These are phyloP conservation scores for Alternaria ventricosa DNA, from an alignment of 2,329 filamentous ascomycete genomes.

Conservation along the genomic window DNA sequence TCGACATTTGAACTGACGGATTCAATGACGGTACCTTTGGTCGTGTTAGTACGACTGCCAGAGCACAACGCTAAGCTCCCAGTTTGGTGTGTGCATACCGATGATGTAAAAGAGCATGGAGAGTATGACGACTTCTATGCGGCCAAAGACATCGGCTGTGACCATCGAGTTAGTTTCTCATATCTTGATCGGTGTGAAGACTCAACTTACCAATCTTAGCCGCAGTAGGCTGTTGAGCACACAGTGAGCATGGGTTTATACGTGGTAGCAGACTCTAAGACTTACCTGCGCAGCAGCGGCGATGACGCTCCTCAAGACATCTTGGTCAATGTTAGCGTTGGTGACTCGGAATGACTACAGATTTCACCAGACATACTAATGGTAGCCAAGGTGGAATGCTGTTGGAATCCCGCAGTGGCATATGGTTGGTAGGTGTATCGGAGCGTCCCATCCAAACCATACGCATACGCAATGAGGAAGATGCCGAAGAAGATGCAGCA, in stretches of 20 bases:
- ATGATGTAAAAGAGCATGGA: slow-evolving; percentile 64
- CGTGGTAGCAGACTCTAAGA: not conserved
- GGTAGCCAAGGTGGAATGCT: slow-evolving; percentile 61
- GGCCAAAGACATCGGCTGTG: slow-evolving; percentile 63
- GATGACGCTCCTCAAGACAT: slow-evolving; percentile 64
- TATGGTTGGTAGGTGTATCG: slow-evolving; percentile 57
- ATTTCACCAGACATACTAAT: slow-evolving; percentile 47
- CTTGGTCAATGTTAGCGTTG: not conserved
- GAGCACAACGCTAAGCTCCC: not conserved
- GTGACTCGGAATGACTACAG: not conserved
- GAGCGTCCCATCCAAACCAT: slow-evolving; percentile 61
- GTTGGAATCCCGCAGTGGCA: slow-evolving; percentile 59
- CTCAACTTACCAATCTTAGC: slow-evolving; percentile 60
- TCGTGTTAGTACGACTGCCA: not conserved
- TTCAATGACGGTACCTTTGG: slow-evolving; percentile 60
- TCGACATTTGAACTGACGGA: slow-evolving; percentile 57
- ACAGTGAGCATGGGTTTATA: not conserved
- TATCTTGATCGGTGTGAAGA: not conserved
- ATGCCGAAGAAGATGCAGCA: slow-evolving; percentile 65
- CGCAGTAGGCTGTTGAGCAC: slow-evolving; percentile 52
- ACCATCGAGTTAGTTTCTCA: not conserved
- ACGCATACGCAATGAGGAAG: slow-evolving; percentile 69
- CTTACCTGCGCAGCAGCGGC: slow-evolving; percentile 59
- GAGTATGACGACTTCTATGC: slow-evolving; percentile 63
- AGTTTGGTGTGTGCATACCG: not conserved